phyloP scores from a whole-genome alignment of 805 yeast genomes.

The Metschnikowia koreensis region DNA sequence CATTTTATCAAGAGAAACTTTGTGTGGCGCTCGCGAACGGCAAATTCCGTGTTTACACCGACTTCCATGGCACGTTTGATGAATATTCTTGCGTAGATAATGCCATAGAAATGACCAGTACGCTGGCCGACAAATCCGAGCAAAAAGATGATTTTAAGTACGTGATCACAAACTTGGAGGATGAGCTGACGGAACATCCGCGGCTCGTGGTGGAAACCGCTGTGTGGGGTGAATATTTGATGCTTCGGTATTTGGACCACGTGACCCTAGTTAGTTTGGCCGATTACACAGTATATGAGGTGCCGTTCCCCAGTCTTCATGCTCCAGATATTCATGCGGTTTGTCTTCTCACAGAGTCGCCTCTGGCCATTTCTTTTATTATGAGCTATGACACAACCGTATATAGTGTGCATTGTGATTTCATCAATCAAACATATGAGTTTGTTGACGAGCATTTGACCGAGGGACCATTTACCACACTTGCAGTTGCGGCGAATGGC shows the following conservation, averaged over 20 bases:
- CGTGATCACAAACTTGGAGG: constrained; percentile 35
- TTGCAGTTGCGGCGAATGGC: constrained; percentile 53
- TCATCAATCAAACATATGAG: constrained; percentile 23
- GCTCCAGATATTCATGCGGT: constrained; percentile 24
- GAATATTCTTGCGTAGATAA: constrained; percentile 38
- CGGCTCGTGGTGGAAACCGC: constrained; percentile 23
- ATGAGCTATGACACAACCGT: constrained; percentile 30
- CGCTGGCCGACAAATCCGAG: too few species aligned
- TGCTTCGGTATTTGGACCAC: constrained; percentile 39
- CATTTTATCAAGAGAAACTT: constrained; percentile 52
- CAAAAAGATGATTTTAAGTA: constrained; percentile 1
- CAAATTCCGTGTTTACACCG: constrained; percentile 55
- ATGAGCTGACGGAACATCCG: constrained; percentile 30
- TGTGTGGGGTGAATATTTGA: constrained; percentile 45
- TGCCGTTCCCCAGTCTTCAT: constrained; percentile 28
- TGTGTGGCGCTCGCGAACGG: constrained; percentile 55
- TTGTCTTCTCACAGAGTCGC: constrained; percentile 12
- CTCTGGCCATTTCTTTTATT: constrained; percentile 21
- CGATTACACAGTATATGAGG: constrained; percentile 37
- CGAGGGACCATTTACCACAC: constrained; percentile 47
- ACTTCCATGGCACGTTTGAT: constrained; percentile 64
- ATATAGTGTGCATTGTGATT: constrained; percentile 25
- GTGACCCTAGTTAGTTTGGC: constrained; percentile 37
- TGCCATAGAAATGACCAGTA: constrained; percentile 1
- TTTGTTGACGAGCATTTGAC: constrained; percentile 39